Base-by-base conservation (phyloP, 495 filamentous ascomycete genomes). In the Pyrenula aspistea region DNA sequence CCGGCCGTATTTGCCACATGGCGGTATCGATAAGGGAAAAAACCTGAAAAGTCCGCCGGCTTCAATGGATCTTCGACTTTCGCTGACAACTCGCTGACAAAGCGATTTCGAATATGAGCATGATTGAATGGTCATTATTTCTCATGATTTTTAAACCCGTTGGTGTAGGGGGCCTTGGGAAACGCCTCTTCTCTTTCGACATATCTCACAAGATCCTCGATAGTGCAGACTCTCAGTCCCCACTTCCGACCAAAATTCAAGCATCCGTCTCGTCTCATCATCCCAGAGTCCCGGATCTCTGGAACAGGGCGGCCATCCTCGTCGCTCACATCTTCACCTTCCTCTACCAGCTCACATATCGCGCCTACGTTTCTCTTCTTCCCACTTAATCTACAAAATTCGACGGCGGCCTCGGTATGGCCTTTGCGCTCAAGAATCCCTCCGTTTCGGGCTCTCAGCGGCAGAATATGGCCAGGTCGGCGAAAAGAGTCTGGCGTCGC, bases 231-330 rank as follows among this genome's bases (percentile, higher is more conserved):
- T 73, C 85, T 91, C 59, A 97, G 71, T 10, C 90, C 91, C 85
- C 88, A 97, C 67, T 77, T 82, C 69, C 81, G 80, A 12, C 90
- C 94, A 78, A 98, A 98, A 25, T 71, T 77, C 65, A 98, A 75
- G 67, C 93, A 97, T 2, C 79, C 86, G 78, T 97, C 91, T 57
- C 90, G 80, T 61, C 91, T 73, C 88, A 96, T 87, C 93, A 97
- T 98, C 1, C 83, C 88, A 20, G 84, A 83, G 47, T 81, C 81
- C 19, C 76, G 76, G 56, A 75, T 68, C 65, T 81, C 78, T 8
- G 50, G 19, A 20, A 52, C 8, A 8, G 19, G 19, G 22, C 84
- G 60, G 36, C 80, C 76, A 20, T 77, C 80, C 11, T 80, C 82
- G 8, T 59, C 64, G 15, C 4, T 15, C 3, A 87, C 75, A 65